Conservation (phyloP, 352 stramenopile genomes). For the Phytophthora pseudosyringae region DNA sequence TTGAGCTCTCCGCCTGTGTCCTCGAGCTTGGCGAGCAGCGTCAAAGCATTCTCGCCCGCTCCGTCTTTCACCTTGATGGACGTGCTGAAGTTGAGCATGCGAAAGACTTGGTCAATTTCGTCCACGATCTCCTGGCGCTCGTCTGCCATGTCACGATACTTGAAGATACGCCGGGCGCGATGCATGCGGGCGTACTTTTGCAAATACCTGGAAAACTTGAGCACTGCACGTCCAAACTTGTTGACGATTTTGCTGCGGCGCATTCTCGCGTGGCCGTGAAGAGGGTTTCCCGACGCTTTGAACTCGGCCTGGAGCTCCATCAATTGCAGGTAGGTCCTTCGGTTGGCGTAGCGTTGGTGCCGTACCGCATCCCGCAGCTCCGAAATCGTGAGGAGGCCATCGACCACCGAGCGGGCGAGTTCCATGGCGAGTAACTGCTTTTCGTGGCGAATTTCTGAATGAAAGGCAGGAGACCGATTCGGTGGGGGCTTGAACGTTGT, state of each 20-base stretch:
- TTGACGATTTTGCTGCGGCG: background rate
- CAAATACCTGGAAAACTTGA: slow-evolving; percentile 15
- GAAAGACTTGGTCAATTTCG: slow-evolving; percentile 38
- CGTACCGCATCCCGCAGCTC: slow-evolving; percentile 18
- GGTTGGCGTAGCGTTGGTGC: slow-evolving; percentile 9
- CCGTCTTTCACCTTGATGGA: background rate
- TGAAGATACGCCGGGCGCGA: slow-evolving; percentile 5
- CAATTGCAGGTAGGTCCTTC: slow-evolving; percentile 3
- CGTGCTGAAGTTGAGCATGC: slow-evolving; percentile 27
- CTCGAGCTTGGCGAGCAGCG: background rate
- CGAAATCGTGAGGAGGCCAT: slow-evolving; percentile 16
- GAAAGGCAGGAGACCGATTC: background rate
- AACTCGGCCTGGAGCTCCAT: slow-evolving; percentile 12
- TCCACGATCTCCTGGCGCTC: slow-evolving; percentile 24
- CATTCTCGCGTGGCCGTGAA: slow-evolving; percentile 6
- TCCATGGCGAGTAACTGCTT: slow-evolving; percentile 2
- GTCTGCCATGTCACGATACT: slow-evolving; percentile 24
- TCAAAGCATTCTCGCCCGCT: background rate
- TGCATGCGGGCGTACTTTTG: slow-evolving; percentile 13
- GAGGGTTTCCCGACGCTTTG: background rate
- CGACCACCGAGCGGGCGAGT: background rate
- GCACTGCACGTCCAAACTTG: background rate
- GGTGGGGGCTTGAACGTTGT: background rate
- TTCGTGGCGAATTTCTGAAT: slow-evolving; percentile 1
- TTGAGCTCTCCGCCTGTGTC: background rate